Base-by-base conservation (phyloP, 1,284 basidiomycete genomes). In the Mycosarcoma maydis region DNA sequence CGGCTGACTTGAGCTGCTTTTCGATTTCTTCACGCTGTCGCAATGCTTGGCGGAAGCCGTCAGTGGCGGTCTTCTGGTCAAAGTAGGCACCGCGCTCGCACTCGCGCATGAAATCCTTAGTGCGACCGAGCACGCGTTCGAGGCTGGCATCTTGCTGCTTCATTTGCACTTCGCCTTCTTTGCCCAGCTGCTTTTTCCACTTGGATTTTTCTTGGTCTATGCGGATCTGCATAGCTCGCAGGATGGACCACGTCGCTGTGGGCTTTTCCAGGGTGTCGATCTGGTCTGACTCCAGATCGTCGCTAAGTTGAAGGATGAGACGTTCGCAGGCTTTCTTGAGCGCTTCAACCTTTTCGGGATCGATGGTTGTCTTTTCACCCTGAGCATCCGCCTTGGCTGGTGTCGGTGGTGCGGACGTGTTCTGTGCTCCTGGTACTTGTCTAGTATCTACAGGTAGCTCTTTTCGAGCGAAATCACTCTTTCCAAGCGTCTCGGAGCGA, bases 211-310 rank as follows among this genome's bases (percentile, higher is more conserved):
- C 67, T 19, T 77, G 69, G n/a, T 80, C 77, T 23, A 77, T 42
- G n/a, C 70, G 78, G 30, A 80, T 65, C 44, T 69, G 59, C 30
- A 58, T 61, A 2, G 74, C 59, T 2, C 76, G 64, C 19, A 76
- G 57, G 20, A 72, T 38, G 3, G 72, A 72, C 66, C 72, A 78
- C 0, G 77, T 70, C 0, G 66, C 60, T 7, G 68, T 70, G 3
- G 78, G 76, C 41, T 64, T 62, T 50, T 80, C 77, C 14, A 80
- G 62, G 1, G 65, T 65, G 41, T 80, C 73, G 37, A 76, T 62
- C 26, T 62, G 52, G 4, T 73, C 47, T 1, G 66, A 58, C 9
- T 73, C 71, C 7, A 77, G 45, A 14, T 67, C 39, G 17, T 59
- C 58, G 19, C 40, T 45, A 7, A 69, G 46, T 14, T 71, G 62